These are phyloP conservation scores for Talaromyces sp. DNA, from an alignment of 2,329 filamentous ascomycete genomes.

Conservation along the genomic window DNA sequence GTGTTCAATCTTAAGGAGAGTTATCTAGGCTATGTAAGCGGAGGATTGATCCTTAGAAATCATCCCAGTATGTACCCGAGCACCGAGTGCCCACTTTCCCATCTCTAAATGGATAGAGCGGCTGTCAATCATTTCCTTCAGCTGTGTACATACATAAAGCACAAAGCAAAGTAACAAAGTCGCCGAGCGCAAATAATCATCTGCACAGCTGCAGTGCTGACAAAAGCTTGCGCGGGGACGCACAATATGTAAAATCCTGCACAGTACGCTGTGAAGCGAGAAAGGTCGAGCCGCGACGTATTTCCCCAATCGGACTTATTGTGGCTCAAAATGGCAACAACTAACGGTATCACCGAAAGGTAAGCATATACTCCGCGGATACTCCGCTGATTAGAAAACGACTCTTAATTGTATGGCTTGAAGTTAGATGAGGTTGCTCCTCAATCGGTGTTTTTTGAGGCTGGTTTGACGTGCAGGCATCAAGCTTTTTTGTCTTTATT, in stretches of 20 bases:
- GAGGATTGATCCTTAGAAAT: not conserved
- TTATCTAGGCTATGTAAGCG: not conserved
- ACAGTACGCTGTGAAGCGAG: not conserved
- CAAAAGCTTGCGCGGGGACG: not conserved
- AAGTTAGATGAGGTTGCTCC: not conserved
- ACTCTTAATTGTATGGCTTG: not conserved
- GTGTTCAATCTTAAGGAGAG: not conserved
- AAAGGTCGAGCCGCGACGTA: not conserved
- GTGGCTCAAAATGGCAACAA: not conserved
- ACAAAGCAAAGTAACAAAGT: not conserved
- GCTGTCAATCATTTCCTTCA: not conserved
- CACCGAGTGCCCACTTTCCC: not conserved
- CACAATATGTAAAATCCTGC: not conserved
- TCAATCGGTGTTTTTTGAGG: not conserved
- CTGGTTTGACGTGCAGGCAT: not conserved
- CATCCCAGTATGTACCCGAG: not conserved
- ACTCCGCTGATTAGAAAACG: not conserved
- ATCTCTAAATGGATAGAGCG: not conserved
- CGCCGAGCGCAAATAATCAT: not conserved
- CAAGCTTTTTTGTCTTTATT: not conserved
- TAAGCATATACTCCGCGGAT: not conserved
- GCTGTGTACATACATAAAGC: not conserved
- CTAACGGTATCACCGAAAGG: not conserved
- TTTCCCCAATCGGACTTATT: not conserved
- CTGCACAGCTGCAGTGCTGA: not conserved